These are phyloP conservation scores for Phytophthora uliginosa DNA, from an alignment of 352 stramenopile genomes.

Conservation along the genomic window DNA sequence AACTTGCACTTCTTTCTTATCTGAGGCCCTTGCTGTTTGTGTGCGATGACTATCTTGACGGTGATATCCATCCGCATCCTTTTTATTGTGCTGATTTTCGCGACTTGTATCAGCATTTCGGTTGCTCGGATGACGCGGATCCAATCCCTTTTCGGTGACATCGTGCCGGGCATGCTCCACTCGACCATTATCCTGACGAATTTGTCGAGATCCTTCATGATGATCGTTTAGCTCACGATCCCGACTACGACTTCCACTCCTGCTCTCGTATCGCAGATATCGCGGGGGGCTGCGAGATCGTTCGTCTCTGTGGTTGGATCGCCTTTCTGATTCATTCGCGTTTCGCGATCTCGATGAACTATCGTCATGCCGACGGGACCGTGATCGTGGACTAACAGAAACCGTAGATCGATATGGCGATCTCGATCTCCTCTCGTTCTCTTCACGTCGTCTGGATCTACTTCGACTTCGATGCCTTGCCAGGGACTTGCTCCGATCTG, in stretches of 20 bases:
- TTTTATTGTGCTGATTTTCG: neutral
- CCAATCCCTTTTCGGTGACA: neutral
- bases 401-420: conserved; percentile 6
- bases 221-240: neutral
- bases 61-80: neutral
- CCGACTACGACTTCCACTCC: neutral
- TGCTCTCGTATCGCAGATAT: neutral
- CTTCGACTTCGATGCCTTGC: conserved; percentile 17
- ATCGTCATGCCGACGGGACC: neutral
- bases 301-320: neutral
- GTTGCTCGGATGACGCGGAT: neutral
- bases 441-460: conserved; percentile 19
- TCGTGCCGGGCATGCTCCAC: neutral
- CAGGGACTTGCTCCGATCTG: conserved; percentile 12
- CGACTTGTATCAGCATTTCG: neutral
- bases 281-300: conserved; percentile 16
- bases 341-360: neutral
- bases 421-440: conserved; percentile 19
- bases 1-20: neutral
- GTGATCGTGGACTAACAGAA: conserved; percentile 2
- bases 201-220: neutral
- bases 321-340: too few species aligned
- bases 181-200: neutral
- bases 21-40: neutral
- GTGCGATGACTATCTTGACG: neutral